These are phyloP conservation scores for Oryza meridionalis DNA, from an alignment of 176 grass and related monocot species.

Conservation along the genomic window DNA sequence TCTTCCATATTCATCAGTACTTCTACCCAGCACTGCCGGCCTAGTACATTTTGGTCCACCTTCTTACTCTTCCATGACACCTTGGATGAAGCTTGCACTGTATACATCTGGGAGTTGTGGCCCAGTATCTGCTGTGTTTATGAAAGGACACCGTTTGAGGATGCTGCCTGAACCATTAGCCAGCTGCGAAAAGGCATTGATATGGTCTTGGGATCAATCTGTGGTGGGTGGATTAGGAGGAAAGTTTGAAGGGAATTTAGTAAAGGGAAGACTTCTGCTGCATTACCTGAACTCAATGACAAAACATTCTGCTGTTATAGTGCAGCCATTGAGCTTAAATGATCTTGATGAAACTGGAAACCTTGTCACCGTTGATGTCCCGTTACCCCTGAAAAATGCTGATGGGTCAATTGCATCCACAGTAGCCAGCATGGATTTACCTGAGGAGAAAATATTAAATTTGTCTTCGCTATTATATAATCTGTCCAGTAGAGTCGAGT, in stretches of 20 bases:
- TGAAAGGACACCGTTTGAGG: slow-evolving; percentile 86
- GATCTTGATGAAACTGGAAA: slow-evolving; percentile 84
- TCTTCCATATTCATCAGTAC: slow-evolving; percentile 63
- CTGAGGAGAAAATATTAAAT: slow-evolving; percentile 46
- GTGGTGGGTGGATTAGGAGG: slow-evolving; percentile 65
- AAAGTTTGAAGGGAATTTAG: slow-evolving; percentile 81
- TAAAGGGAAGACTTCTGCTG: slow-evolving; percentile 75
- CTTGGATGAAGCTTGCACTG: slow-evolving; percentile 95
- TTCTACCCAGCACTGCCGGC: slow-evolving; percentile 65
- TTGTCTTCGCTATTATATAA: slow-evolving; percentile 61
- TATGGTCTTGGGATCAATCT: slow-evolving; percentile 94
- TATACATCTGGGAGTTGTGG: slow-evolving; percentile 73
- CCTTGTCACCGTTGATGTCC: slow-evolving; percentile 66
- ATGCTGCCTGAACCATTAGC: slow-evolving; percentile 80
- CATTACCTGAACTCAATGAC: slow-evolving; percentile 87
- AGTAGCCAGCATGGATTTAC: slow-evolving; percentile 27
- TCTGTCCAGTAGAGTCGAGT: slow-evolving; percentile 61
- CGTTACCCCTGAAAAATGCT: slow-evolving; percentile 68
- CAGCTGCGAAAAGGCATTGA: slow-evolving; percentile 76
- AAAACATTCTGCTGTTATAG: slow-evolving; percentile 77
- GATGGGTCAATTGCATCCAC: slow-evolving; percentile 62
- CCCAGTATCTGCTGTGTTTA: slow-evolving; percentile 77
- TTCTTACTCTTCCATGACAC: slow-evolving; percentile 93
- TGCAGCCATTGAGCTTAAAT: slow-evolving; percentile 72
- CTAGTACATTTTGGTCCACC: slow-evolving; percentile 89